These are phyloP conservation scores for Plasmodium fragile DNA, from an alignment of 169 alveolate genomes.

Conservation along the genomic window DNA sequence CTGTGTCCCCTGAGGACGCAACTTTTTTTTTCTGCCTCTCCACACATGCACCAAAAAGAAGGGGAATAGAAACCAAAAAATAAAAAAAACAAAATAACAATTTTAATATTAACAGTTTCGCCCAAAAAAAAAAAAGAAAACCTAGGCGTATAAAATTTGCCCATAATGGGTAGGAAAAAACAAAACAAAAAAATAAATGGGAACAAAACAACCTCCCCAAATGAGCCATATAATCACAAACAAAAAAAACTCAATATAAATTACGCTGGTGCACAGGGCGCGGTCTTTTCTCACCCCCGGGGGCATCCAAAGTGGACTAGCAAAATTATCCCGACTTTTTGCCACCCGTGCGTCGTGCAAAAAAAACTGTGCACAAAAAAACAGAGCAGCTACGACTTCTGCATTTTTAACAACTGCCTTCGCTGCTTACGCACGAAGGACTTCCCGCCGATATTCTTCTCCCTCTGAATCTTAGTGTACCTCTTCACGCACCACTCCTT, in stretches of 20 bases:
- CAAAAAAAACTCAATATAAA: too few relatives aligned
- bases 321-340: neutral
- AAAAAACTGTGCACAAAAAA: neutral
- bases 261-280: neutral
- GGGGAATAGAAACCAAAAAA: neutral
- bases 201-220: neutral
- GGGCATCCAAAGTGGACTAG: neutral
- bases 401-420: constrained; percentile 16
- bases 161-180: neutral
- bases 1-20: neutral
- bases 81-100: neutral
- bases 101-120: neutral
- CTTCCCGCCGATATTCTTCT: constrained; percentile 75
- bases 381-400: neutral
- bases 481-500: constrained; percentile 72
- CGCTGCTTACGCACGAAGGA: constrained; percentile 70
- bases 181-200: neutral
- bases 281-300: neutral
- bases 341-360: neutral
- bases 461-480: constrained; percentile 65
- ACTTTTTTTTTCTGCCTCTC: neutral
- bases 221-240: neutral
- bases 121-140: neutral
- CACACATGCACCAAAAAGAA: neutral
- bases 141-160: neutral